phyloP scores from a whole-genome alignment of 345 rosid genomes.

The Syzygium aqueum region DNA sequence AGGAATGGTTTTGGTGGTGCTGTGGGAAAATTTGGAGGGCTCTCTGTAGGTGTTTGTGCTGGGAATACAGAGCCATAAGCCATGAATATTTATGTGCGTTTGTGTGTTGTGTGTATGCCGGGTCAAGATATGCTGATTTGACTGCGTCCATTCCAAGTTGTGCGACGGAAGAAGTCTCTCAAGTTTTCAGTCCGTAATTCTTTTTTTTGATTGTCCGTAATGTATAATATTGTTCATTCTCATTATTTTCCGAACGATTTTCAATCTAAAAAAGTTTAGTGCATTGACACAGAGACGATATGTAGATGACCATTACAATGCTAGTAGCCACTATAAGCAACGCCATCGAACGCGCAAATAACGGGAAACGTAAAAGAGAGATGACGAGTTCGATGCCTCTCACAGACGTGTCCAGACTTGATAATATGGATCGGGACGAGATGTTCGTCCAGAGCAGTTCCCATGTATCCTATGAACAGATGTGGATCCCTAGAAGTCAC shows the following conservation, averaged over 20 bases:
- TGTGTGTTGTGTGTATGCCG: background rate
- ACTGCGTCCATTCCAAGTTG: background rate
- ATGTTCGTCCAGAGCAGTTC: rapidly evolving
- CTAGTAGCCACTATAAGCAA: background rate
- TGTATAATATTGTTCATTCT: background rate
- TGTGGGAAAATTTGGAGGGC: background rate
- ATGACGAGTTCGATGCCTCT: rapidly evolving
- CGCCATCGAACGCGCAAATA: background rate
- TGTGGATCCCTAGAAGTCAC: background rate
- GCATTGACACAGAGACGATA: background rate
- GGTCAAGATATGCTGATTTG: background rate
- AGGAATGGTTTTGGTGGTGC: background rate
- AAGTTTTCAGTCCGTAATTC: background rate
- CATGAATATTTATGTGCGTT: background rate
- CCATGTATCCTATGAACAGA: background rate
- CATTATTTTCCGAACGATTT: background rate
- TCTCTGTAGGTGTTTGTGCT: background rate
- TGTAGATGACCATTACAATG: background rate
- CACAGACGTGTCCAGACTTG: rapidly evolving
- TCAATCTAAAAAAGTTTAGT: background rate
- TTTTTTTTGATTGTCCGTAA: background rate
- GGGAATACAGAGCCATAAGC: background rate
- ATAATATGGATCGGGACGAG: background rate
- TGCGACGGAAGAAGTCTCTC: background rate
- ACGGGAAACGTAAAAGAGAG: background rate